Evolutionary conservation across 768 basidiomycete genomes (phyloP).

Genomic region (Trametes coccinea): DNA sequence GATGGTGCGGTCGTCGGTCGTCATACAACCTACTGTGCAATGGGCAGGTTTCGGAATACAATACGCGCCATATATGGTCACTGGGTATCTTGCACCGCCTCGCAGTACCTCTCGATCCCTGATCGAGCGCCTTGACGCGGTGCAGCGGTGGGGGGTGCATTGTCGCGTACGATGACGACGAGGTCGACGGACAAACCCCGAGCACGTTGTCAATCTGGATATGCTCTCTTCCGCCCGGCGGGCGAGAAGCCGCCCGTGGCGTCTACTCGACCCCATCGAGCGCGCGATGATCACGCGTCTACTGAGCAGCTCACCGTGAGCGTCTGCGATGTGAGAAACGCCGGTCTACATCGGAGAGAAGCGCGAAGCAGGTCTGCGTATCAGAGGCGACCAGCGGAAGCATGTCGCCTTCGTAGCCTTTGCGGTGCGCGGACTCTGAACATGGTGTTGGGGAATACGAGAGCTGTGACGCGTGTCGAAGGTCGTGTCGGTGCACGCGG

Average conservation of each 20-base stretch:
- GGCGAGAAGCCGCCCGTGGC: not conserved
- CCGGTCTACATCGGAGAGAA: constrained; percentile 12
- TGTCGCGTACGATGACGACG: not conserved
- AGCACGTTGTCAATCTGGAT: not conserved
- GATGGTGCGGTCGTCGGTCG: not conserved
- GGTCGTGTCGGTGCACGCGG: not conserved
- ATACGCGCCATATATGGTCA: constrained; percentile 7
- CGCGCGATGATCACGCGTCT: not conserved
- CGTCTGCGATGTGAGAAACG: not conserved
- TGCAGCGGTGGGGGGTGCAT: not conserved
- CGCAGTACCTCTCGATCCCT: constrained; percentile 1
- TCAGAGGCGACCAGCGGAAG: too few species aligned
- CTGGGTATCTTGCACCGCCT: constrained; percentile 5
- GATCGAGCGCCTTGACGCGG: constrained; percentile 13
- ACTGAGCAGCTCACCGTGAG: too few species aligned
- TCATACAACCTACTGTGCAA: not conserved
- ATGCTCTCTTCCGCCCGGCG: not conserved
- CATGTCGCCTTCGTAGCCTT: too few species aligned
- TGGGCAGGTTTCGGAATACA: not conserved
- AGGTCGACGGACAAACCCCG: not conserved
- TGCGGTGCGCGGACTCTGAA: too few species aligned
- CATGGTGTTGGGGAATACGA: too few species aligned
- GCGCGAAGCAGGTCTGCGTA: not conserved
- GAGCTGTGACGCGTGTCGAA: too few species aligned
- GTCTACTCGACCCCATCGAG: not conserved